These are phyloP conservation scores for Alternaria rosae DNA, from an alignment of 2,329 filamentous ascomycete species.

Conservation along the genomic window DNA sequence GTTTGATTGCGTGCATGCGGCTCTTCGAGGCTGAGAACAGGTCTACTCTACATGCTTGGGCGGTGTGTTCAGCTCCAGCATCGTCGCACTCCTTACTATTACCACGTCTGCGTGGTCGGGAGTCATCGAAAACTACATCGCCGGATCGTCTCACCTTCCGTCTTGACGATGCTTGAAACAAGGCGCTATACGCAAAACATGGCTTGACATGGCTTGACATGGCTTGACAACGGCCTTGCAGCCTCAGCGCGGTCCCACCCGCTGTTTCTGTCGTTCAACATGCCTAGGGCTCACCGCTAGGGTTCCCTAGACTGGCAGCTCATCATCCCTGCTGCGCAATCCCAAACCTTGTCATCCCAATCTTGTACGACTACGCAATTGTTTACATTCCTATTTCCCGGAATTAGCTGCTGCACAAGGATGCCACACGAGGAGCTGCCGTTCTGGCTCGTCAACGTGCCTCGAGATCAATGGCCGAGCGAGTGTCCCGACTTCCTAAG, in stretches of 20 bases:
- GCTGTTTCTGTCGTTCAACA: constrained; percentile 15
- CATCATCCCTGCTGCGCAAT: constrained; percentile 21
- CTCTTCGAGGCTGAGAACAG: not conserved
- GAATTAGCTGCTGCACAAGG: not conserved
- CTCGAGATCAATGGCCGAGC: constrained; percentile 64
- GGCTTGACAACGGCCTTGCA: constrained; percentile 3
- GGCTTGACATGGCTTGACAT: constrained; percentile 11
- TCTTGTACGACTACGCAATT: constrained; percentile 1
- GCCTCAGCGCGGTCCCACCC: constrained; percentile 20
- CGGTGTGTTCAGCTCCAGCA: not conserved
- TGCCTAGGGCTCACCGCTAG: constrained; percentile 9
- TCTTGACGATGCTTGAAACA: constrained; percentile 16
- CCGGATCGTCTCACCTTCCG: too few relatives aligned
- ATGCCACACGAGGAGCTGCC: constrained; percentile 52
- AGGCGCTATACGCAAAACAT: constrained; percentile 24
- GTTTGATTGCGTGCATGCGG: constrained; percentile 9
- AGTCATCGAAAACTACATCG: too few relatives aligned
- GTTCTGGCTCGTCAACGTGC: constrained; percentile 87
- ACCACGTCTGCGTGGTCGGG: too few relatives aligned
- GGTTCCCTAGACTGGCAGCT: constrained; percentile 3
- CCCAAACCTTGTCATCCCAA: constrained; percentile 6
- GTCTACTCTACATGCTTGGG: not conserved
- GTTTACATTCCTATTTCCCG: not conserved
- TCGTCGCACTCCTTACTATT: not conserved
- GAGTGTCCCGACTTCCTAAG: constrained; percentile 76